These are phyloP conservation scores for Mycena sanguinolenta DNA, from an alignment of 768 basidiomycete genomes.

Conservation along the genomic window DNA sequence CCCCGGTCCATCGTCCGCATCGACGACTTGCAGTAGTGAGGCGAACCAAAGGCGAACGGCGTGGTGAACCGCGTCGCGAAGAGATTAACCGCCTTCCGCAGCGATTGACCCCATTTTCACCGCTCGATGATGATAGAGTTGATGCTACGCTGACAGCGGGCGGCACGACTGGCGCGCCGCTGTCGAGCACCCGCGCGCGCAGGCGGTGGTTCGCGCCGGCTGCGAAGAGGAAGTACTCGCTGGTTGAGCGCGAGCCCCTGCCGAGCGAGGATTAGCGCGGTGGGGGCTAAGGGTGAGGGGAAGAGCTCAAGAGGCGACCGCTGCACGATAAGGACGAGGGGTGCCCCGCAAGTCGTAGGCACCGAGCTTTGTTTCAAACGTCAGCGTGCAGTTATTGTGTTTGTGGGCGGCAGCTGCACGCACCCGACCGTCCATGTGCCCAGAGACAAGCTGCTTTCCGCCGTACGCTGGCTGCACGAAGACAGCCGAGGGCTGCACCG, in stretches of 20 bases:
- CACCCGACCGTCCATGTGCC: conserved; percentile 30
- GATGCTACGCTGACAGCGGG: no score
- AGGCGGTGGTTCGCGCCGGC: conserved; percentile 76
- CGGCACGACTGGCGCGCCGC: conserved; percentile 59
- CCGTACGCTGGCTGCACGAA: conserved; percentile 38
- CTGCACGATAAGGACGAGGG: not conserved
- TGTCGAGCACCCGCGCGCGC: conserved; percentile 77
- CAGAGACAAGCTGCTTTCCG: conserved; percentile 43
- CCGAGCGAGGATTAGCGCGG: no score
- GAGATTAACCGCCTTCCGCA: not conserved
- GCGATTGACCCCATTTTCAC: not conserved
- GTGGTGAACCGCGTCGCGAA: conserved; percentile 8
- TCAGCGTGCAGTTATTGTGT: conserved; percentile 44
- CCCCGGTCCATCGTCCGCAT: conserved; percentile 11
- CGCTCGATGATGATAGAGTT: not conserved
- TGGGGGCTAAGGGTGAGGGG: no score
- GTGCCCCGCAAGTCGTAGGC: conserved; percentile 28
- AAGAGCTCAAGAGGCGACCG: conserved; percentile 21
- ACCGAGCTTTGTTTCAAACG: conserved; percentile 16
- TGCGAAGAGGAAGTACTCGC: conserved; percentile 72
- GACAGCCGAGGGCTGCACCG: conserved; percentile 37
- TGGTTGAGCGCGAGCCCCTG: conserved; percentile 77
- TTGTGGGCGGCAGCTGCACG: conserved; percentile 40
- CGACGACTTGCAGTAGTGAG: conserved; percentile 23
- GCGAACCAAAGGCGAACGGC: not conserved